Evolutionary conservation across 345 rosid genomes (phyloP), one percentile per base, ranked within the genome.

Genomic region (Hibiscus trionum): DNA sequence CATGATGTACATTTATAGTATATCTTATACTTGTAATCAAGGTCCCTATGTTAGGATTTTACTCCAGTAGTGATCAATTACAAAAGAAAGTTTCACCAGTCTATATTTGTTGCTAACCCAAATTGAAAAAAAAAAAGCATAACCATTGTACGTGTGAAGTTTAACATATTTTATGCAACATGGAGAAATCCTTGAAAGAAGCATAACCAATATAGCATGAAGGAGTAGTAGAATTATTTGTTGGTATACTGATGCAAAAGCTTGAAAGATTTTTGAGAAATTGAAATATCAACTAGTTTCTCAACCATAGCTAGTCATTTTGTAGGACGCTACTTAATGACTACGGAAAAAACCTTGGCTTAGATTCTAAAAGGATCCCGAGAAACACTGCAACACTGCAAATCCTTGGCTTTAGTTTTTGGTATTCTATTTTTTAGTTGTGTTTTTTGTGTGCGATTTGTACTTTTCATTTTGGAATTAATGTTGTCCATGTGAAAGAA

Each of bases 291-390:
- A 47, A 24, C 33, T n/a, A 58, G 33, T 55, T 76, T 73, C 31
- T 73, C 64, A 59, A 70, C 50, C 75, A 68, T 69, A 2, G 37
- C 47, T 27, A 16, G 17, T 72, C 42, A 72, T 81, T 67, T 50
- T 82, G 64, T 88, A 93, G 99, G 89, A 82, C 80, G 69, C 83
- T 96, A 82, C 86, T 96, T 70, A 77, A 73, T 73, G 78, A 84
- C 74, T 78, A 96, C 74, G 91, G 93, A 19, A 76, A 83, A 69
- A 80, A 73, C 44, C 89, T 96, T 73, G 93, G 91, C 53, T 79
- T 93, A 77, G 91, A 93, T 86, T 69, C 85, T 61, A 73, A 79
- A 77, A 80, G 84, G 81, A 70, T 96, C 56, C 98, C 97, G 11
- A 66, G 15, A 61, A 96, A 90, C 73, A 0, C 75, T 72, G 77